A percentile compares a stretch with the other conserved stretches of the same genome.
These are phyloP conservation scores for Solanum etuberosum DNA, from an alignment of 257 asterid genomes.

Conservation along the genomic window DNA sequence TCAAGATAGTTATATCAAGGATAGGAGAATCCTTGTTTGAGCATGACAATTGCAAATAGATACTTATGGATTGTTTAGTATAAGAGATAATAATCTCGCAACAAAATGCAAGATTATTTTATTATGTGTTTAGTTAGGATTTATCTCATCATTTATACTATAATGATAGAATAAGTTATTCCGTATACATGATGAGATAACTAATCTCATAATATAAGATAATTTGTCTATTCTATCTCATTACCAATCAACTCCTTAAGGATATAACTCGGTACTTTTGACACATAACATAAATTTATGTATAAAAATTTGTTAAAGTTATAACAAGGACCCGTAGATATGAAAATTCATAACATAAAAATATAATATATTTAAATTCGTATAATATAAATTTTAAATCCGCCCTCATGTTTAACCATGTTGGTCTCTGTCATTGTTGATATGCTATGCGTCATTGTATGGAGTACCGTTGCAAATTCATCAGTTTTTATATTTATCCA, in stretches of 20 bases:
- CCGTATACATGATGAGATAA: neutral
- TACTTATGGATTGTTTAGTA: too few relatives aligned
- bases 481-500: neutral
- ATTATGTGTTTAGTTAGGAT: too few relatives aligned
- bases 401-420: neutral
- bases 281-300: neutral
- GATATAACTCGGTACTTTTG: neutral
- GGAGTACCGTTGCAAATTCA: neutral
- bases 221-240: neutral
- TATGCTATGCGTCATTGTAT: neutral
- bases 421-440: neutral
- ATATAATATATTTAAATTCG: too few relatives aligned
- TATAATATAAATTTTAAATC: neutral
- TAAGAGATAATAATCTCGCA: too few relatives aligned
- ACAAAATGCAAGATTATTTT: too few relatives aligned
- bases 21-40: too few relatives aligned
- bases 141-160: too few relatives aligned
- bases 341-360: neutral
- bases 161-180: too few relatives aligned
- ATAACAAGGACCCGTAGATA: neutral
- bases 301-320: neutral
- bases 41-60: too few relatives aligned
- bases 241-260: neutral
- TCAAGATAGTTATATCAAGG: too few relatives aligned
- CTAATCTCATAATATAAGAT: too few relatives aligned